phyloP scores from a whole-genome alignment of 768 basidiomycete genomes.

The Amanita muscaria region DNA sequence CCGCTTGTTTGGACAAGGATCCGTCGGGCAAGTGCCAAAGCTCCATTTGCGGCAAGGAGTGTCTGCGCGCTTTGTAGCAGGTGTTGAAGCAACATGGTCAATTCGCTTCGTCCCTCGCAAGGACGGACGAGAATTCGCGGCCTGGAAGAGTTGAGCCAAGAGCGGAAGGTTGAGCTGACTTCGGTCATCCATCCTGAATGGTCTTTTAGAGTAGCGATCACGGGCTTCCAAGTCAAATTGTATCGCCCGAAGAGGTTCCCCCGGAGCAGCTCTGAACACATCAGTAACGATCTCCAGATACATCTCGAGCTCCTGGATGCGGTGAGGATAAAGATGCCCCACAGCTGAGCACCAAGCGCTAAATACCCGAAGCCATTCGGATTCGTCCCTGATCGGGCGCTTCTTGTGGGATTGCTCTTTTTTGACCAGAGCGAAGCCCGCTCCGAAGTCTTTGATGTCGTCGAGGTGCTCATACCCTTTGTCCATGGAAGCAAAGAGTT shows the following conservation, averaged over 20 bases:
- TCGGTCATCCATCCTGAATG: slow-evolving; percentile 9
- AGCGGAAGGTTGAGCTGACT: slow-evolving; percentile 1
- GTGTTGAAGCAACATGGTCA: background rate
- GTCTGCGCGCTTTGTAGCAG: slow-evolving; percentile 1
- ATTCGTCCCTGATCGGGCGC: slow-evolving; percentile 4
- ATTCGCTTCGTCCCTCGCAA: background rate
- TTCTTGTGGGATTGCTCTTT: slow-evolving; percentile 8
- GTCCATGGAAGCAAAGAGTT: slow-evolving; percentile 12
- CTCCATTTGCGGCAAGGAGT: slow-evolving; percentile 6
- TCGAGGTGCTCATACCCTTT: slow-evolving; percentile 13
- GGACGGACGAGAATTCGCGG: background rate
- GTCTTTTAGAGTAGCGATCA: slow-evolving; percentile 8
- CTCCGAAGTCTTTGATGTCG: slow-evolving; percentile 13
- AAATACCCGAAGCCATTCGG: slow-evolving; percentile 12
- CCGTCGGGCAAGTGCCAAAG: slow-evolving; percentile 2
- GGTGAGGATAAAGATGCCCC: slow-evolving; percentile 11
- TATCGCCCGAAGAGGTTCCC: slow-evolving; percentile 8
- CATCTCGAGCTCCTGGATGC: background rate
- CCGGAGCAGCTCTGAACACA: slow-evolving; percentile 7
- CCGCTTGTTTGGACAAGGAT: slow-evolving; percentile 4
- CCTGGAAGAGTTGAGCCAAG: slow-evolving; percentile 1
- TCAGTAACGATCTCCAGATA: slow-evolving; percentile 9
- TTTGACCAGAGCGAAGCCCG: slow-evolving; percentile 8
- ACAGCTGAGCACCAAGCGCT: slow-evolving; percentile 10
- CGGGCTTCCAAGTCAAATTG: slow-evolving; percentile 8